These are phyloP conservation scores for Rubus parviflorus DNA, from an alignment of 306 rosid species.

Conservation along the genomic window DNA sequence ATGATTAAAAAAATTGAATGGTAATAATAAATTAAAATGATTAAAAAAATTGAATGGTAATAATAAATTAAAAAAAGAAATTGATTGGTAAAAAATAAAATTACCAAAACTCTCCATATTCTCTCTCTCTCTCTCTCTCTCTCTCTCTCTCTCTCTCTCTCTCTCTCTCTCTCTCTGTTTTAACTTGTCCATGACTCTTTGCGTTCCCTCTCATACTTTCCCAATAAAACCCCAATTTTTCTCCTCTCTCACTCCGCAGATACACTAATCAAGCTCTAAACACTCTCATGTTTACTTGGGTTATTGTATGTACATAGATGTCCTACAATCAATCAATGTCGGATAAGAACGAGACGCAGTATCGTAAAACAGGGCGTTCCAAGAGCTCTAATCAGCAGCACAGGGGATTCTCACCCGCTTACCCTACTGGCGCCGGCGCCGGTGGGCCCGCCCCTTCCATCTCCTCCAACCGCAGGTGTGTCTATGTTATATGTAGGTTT, in stretches of 20 bases:
- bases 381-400: slow-evolving; percentile 71
- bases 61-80: too few species aligned
- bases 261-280: slow-evolving; percentile 22
- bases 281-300: not conserved
- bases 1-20: too few species aligned
- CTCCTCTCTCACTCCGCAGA: slow-evolving; percentile 43
- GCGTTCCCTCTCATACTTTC: slow-evolving; percentile 28
- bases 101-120: too few species aligned
- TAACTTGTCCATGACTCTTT: slow-evolving; percentile 3
- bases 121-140: too few species aligned
- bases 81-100: too few species aligned
- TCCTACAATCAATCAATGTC: slow-evolving; percentile 96
- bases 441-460: slow-evolving; percentile 63
- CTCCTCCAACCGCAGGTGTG: slow-evolving; percentile 50
- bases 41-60: too few species aligned
- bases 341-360: slow-evolving; percentile 68
- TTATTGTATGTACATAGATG: slow-evolving; percentile 45
- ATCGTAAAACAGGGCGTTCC: slow-evolving; percentile 73
- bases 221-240: slow-evolving; percentile 65
- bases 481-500: too few species aligned
- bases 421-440: slow-evolving; percentile 71
- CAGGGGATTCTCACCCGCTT: slow-evolving; percentile 49
- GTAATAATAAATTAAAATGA: too few species aligned
- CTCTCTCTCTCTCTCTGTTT: slow-evolving; percentile 17
- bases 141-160: not conserved